Evolutionary conservation across 176 grass and related monocot species (phyloP), one percentile per base, ranked within the genome.

Genomic region (Chrysopogon serrulatus): DNA sequence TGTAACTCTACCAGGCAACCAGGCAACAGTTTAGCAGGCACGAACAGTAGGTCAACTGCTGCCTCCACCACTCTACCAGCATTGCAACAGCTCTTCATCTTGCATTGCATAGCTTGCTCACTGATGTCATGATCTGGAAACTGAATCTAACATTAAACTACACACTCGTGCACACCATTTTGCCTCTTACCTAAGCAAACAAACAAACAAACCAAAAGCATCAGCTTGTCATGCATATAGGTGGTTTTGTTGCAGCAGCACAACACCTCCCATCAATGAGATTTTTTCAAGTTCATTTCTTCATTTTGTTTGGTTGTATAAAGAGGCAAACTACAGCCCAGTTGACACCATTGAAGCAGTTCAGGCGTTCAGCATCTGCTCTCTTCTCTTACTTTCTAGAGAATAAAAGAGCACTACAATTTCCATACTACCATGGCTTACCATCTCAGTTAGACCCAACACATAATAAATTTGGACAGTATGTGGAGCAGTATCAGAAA

Each of bases 391-490:
- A 42, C 66, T 76, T 47, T 64, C 48, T 63, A 53, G 8, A 11
- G 65, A 68, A 37, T 1, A 43, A 44, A 81, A 76, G 41, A 41
- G 12, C 49, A 69, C 11, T 23, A 23, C 31, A 76, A 61, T 36
- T n/a, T n/a, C 47, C 18, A 17, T 76, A 10, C 23, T 51, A 8
- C 32, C 23, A 84, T 92, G 87, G 87, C 80, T 80, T 84, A 39
- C 82, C 91, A 88, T 28, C 21, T 68, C 2, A 19, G 7, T 79
- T 81, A 60, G 48, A 64, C 32, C 73, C 39, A 61, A 23, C 5
- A n/a, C 10, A 42, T 3, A 70, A 47, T 47, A 83, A 68, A 65
- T 65, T 40, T 60, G 53, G 10, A 77, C 7, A 35, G 43, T 40
- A 68, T 26, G 14, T 75, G 69, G n/a, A 44, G 65, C 35, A 42